Conservation (phyloP, 2,329 filamentous ascomycete genomes). For the Colletotrichum sublineola region DNA sequence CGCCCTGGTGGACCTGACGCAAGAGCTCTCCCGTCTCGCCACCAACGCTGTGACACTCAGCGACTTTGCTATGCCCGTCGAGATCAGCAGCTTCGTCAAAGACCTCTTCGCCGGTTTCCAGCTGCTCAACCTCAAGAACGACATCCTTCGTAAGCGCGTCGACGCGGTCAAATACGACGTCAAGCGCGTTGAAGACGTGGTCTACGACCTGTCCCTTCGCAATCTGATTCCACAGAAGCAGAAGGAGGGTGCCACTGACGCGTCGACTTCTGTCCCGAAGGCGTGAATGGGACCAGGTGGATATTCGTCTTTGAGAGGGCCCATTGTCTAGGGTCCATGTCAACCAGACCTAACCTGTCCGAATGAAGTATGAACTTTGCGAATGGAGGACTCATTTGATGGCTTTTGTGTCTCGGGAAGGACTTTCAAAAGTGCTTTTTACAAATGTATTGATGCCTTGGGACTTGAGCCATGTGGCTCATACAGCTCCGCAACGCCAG, state of each 20-base stretch:
- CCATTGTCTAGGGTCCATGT: not conserved
- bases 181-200: constrained; percentile 98
- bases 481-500: too few relatives aligned
- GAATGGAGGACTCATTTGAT: too few relatives aligned
- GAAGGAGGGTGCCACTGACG: constrained; percentile 19
- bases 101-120: constrained; percentile 97
- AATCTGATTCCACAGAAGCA: constrained; percentile 74
- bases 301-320: too few relatives aligned
- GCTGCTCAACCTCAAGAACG: constrained; percentile 97
- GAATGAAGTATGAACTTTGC: not conserved
- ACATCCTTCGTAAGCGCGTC: constrained; percentile 85
- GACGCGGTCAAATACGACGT: constrained; percentile 98
- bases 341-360: too few relatives aligned
- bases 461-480: not conserved
- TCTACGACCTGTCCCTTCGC: constrained; percentile 92
- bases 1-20: constrained; percentile 86
- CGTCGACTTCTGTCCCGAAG: constrained; percentile 1
- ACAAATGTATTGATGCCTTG: not conserved
- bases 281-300: not conserved
- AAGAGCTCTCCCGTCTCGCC: constrained; percentile 90
- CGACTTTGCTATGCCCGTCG: constrained; percentile 86
- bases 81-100: constrained; percentile 93
- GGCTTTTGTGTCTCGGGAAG: not conserved
- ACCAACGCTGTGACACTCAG: constrained; percentile 95
- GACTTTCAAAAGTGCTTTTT: not conserved